Conservation (phyloP, 108 stramenopile genomes). For the Asterionellopsis glacialis region DNA sequence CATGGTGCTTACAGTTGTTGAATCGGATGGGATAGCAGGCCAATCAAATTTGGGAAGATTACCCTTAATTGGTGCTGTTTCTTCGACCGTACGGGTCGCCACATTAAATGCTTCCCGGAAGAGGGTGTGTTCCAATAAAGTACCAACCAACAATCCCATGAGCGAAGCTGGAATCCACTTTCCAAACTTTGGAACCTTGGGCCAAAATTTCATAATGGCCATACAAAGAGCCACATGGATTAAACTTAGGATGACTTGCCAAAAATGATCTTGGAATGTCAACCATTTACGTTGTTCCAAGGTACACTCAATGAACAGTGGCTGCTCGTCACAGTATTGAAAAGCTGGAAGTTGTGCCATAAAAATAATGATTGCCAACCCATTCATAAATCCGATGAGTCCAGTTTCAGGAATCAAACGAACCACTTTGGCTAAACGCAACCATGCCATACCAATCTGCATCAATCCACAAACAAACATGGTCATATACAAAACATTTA, state of each 20-base stretch:
- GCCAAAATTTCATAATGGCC: slow-evolving; percentile 48
- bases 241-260: slow-evolving; percentile 17
- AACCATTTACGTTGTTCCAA: slow-evolving; percentile 40
- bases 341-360: slow-evolving; percentile 50
- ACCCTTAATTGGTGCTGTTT: slow-evolving; percentile 38
- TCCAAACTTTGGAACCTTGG: slow-evolving; percentile 29
- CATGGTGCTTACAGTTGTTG: slow-evolving; percentile 29
- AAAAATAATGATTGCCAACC: slow-evolving; percentile 52
- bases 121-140: slow-evolving; percentile 37
- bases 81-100: slow-evolving; percentile 40
- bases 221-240: slow-evolving; percentile 33
- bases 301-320: slow-evolving; percentile 44
- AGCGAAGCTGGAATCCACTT: slow-evolving; percentile 40
- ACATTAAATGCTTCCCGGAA: slow-evolving; percentile 33
- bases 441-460: slow-evolving; percentile 40
- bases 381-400: slow-evolving; percentile 60
- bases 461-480: slow-evolving; percentile 45
- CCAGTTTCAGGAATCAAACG: slow-evolving; percentile 53
- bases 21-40: slow-evolving; percentile 29
- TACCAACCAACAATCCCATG: slow-evolving; percentile 43
- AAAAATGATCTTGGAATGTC: slow-evolving; percentile 27
- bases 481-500: slow-evolving; percentile 47
- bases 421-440: slow-evolving; percentile 44
- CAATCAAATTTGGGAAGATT: slow-evolving; percentile 32
- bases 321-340: slow-evolving; percentile 28